A percentile compares a stretch with the other conserved stretches of the same genome.
Evolutionary conservation across 78 protist species (phyloP).

Genomic region (Dictyostelium intermedium): DNA sequence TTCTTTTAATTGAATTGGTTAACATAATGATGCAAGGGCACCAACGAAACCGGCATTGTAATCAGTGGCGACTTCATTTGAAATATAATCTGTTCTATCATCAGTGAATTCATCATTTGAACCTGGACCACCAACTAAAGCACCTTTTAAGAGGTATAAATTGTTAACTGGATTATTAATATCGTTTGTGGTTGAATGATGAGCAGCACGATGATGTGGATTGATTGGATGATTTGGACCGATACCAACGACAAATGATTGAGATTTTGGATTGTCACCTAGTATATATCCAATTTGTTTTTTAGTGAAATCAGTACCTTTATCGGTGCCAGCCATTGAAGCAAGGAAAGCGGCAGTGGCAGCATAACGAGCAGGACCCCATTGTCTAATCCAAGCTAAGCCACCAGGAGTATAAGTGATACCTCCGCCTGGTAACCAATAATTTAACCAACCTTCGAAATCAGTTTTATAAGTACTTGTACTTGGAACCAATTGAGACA

Average conservation of each 20-base stretch:
- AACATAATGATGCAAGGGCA: constrained; percentile 5
- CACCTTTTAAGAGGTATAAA: constrained; percentile 49
- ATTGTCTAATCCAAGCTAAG: constrained; percentile 59
- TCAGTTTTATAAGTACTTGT: not conserved
- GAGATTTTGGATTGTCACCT: constrained; percentile 48
- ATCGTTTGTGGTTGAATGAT: constrained; percentile 55
- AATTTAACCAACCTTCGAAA: constrained; percentile 38
- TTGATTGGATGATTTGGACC: constrained; percentile 62
- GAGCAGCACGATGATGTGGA: constrained; percentile 80
- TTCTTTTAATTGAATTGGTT: not conserved
- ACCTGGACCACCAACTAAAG: constrained; percentile 81
- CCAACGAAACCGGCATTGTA: constrained; percentile 84
- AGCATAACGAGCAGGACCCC: constrained; percentile 76
- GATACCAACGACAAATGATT: constrained; percentile 55
- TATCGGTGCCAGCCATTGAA: not conserved
- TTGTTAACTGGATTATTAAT: constrained; percentile 44
- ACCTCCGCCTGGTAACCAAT: constrained; percentile 73
- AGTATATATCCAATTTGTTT: constrained; percentile 36
- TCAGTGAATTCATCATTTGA: constrained; percentile 52
- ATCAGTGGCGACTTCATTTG: constrained; percentile 80
- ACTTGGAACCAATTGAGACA: constrained; percentile 9
- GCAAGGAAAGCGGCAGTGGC: constrained; percentile 66
- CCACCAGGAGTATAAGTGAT: constrained; percentile 76
- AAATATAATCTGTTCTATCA: constrained; percentile 49
- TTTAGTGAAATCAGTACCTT: not conserved